These are phyloP conservation scores for Hygrophoropsis aurantiaca DNA, from an alignment of 768 basidiomycete species.

Conservation along the genomic window DNA sequence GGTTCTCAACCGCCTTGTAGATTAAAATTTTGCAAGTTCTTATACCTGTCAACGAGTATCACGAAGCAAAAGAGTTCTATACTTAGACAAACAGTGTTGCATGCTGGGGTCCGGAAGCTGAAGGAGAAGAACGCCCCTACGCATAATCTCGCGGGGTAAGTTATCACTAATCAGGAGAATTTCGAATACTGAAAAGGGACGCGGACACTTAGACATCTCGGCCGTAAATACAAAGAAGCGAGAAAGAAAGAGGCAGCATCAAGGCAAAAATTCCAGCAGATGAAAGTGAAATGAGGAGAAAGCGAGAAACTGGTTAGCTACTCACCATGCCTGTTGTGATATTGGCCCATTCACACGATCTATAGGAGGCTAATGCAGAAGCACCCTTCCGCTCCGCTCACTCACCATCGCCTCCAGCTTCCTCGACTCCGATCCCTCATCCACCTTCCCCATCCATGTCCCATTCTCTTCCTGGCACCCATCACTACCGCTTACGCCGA, in stretches of 20 bases:
- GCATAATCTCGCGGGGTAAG: constrained; percentile 50
- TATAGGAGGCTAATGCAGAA: constrained; percentile 56
- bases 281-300: constrained; percentile 45
- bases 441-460: too few relatives aligned
- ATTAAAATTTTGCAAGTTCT: constrained; percentile 65
- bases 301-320: constrained; percentile 54
- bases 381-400: too few relatives aligned
- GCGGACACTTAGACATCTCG: constrained; percentile 46
- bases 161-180: background rate
- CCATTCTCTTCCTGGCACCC: too few relatives aligned
- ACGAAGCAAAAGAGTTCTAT: constrained; percentile 52
- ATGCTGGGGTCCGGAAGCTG: constrained; percentile 49
- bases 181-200: background rate
- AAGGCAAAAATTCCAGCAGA: constrained; percentile 48
- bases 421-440: too few relatives aligned
- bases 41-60: constrained; percentile 70
- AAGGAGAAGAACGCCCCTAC: constrained; percentile 68
- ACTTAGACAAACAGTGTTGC: constrained; percentile 55
- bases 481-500: too few relatives aligned
- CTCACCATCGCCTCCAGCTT: too few relatives aligned
- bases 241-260: constrained; percentile 53
- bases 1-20: constrained; percentile 32
- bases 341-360: constrained; percentile 2
- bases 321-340: background rate
- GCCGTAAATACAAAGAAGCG: constrained; percentile 44